Percentiles rank a stretch among this genome's conserved stretches.
Conservation (phyloP, 768 basidiomycete species). For the Russula lepida region DNA sequence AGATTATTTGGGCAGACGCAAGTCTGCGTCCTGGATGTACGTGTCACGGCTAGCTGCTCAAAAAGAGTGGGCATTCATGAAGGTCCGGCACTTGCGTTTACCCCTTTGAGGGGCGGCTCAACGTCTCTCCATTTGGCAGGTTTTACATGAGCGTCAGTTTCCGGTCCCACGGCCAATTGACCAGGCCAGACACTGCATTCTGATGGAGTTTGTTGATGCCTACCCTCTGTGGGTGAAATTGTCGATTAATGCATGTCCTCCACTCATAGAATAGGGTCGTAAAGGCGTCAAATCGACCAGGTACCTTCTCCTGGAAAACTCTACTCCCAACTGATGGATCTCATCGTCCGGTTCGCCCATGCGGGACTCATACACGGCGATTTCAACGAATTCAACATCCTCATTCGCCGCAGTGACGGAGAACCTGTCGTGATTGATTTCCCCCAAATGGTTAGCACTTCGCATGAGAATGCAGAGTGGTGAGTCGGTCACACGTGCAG, state of each 20-base stretch:
- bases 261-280: not conserved
- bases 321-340: conserved; percentile 88
- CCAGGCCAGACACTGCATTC: conserved; percentile 87
- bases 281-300: conserved; percentile 79
- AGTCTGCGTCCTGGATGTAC: conserved; percentile 99
- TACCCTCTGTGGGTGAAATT: conserved; percentile 73
- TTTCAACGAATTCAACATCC: conserved; percentile 98
- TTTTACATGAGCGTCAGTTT: conserved; percentile 84
- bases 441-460: conserved; percentile 98
- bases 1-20: conserved; percentile 92
- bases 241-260: not conserved
- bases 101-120: not conserved
- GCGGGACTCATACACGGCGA: conserved; percentile 98
- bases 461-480: conserved; percentile 96
- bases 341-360: conserved; percentile 89
- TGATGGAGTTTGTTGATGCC: conserved; percentile 95
- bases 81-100: conserved; percentile 43
- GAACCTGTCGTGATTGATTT: conserved; percentile 95
- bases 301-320: conserved; percentile 81
- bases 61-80: conserved; percentile 99
- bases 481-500: conserved; percentile 30
- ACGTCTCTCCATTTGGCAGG: conserved; percentile 36
- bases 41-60: conserved; percentile 94
- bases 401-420: conserved; percentile 67
- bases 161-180: conserved; percentile 92